Conservation (phyloP, 2,329 filamentous ascomycete species). For the Bipolaris cookei region DNA sequence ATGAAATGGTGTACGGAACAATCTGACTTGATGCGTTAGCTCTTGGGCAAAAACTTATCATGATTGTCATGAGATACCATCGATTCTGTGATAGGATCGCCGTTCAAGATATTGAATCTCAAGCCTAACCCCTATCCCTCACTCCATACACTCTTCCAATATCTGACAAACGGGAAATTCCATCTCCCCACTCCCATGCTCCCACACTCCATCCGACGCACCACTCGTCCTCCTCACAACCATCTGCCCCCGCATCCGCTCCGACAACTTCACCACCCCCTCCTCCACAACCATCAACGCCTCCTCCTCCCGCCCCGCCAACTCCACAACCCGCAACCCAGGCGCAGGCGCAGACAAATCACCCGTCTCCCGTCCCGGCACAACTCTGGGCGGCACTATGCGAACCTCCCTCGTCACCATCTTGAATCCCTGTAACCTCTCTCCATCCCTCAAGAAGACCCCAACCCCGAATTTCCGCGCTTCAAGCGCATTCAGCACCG, state of each 20-base stretch:
- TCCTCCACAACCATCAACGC: not conserved
- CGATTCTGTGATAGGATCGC: no score
- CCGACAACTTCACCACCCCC: slow-evolving; percentile 7
- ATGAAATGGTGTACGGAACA: no score
- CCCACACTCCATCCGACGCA: not conserved
- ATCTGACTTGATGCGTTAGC: no score
- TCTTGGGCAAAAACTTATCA: no score
- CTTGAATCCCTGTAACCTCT: not conserved
- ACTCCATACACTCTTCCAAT: slow-evolving; percentile 1
- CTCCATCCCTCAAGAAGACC: slow-evolving; percentile 13
- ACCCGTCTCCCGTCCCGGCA: no score
- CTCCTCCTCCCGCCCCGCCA: not conserved
- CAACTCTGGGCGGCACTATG: slow-evolving; percentile 8
- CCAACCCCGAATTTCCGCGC: slow-evolving; percentile 23
- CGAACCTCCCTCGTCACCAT: slow-evolving; percentile 18
- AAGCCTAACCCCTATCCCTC: not conserved
- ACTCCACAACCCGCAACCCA: not conserved
- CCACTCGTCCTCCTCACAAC: slow-evolving; percentile 7
- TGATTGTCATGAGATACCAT: no score
- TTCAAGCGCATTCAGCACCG: slow-evolving; percentile 12
- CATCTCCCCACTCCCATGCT: not conserved
- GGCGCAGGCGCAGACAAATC: not conserved
- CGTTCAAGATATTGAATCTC: no score
- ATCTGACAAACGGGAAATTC: slow-evolving; percentile 11
- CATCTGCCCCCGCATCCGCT: not conserved